These are phyloP conservation scores for Rhododendron williamsianum DNA, from an alignment of 148 eudicot species.

Conservation along the genomic window DNA sequence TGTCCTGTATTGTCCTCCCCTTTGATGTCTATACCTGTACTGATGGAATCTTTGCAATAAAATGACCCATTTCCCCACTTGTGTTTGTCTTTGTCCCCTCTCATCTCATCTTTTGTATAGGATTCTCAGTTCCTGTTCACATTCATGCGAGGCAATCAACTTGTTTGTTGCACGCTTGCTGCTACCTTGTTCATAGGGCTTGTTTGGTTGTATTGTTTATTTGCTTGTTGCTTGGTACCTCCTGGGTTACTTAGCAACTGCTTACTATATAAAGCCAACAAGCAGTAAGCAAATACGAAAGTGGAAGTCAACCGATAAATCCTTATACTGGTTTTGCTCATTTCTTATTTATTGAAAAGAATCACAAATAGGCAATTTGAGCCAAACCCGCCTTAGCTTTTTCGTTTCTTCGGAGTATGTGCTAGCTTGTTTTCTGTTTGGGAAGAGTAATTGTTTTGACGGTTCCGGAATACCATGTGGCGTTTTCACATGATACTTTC, in stretches of 20 bases:
- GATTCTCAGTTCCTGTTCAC: slow-evolving; percentile 4
- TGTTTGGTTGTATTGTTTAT: neutral
- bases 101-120: neutral
- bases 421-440: neutral
- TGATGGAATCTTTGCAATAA: slow-evolving; percentile 23
- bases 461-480: neutral
- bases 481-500: neutral
- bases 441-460: neutral
- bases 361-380: neutral
- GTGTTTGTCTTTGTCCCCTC: slow-evolving; percentile 4
- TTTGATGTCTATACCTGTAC: slow-evolving; percentile 26
- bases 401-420: neutral
- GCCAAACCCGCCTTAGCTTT: neutral
- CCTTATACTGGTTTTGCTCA: neutral
- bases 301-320: neutral
- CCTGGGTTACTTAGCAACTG: neutral
- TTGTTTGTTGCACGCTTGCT: neutral
- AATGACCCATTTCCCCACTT: slow-evolving; percentile 7
- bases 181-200: neutral
- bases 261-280: neutral
- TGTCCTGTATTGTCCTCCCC: slow-evolving; percentile 16
- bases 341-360: neutral
- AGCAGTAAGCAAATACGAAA: neutral
- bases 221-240: neutral
- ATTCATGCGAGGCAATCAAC: slow-evolving; percentile 11